Conservation (phyloP, 768 basidiomycete genomes). For the Rhizopogon roseolus region DNA sequence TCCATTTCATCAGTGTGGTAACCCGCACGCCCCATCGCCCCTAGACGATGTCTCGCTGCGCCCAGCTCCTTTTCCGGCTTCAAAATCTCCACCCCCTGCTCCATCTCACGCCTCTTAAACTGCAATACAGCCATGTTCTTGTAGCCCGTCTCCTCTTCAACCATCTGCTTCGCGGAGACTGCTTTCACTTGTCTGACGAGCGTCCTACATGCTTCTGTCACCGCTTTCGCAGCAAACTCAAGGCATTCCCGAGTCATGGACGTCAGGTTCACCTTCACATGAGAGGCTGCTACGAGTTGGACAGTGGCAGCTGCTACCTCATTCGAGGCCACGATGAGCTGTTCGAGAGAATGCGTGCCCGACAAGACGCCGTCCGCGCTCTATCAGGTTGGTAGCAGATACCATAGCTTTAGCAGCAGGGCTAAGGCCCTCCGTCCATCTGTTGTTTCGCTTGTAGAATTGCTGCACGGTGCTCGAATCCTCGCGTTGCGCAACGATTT, state of each 20-base stretch:
- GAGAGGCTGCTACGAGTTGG: conserved; percentile 95
- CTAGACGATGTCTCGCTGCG: too few relatives aligned
- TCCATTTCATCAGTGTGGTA: conserved; percentile 86
- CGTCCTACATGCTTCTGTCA: conserved; percentile 95
- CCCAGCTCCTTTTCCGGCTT: too few relatives aligned
- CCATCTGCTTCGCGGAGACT: conserved; percentile 76
- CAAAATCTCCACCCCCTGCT: conserved; percentile 98
- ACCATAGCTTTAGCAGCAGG: conserved; percentile 98
- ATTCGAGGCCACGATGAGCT: conserved; percentile 99
- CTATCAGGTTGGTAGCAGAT: conserved; percentile 93
- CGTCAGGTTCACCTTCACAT: conserved; percentile 98
- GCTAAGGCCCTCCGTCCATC: conserved; percentile 99
- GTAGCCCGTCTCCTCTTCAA: conserved; percentile 79
- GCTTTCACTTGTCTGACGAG: conserved; percentile 96
- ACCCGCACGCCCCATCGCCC: conserved; percentile 86
- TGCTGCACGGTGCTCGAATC: conserved; percentile 90
- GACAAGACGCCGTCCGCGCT: conserved; percentile 96
- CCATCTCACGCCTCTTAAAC: conserved; percentile 98
- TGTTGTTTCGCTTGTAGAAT: conserved; percentile 99
- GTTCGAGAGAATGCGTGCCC: conserved; percentile 94
- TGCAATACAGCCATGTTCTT: conserved; percentile 91
- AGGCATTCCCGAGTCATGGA: conserved; percentile 96
- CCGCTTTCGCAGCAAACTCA: conserved; percentile 94
- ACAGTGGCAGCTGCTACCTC: conserved; percentile 97
- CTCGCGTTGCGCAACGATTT: conserved; percentile 93